A percentile compares a stretch with the other conserved stretches of the same genome.
Conservation (phyloP, 2,329 filamentous ascomycete species). For the Orbilia javanica region DNA sequence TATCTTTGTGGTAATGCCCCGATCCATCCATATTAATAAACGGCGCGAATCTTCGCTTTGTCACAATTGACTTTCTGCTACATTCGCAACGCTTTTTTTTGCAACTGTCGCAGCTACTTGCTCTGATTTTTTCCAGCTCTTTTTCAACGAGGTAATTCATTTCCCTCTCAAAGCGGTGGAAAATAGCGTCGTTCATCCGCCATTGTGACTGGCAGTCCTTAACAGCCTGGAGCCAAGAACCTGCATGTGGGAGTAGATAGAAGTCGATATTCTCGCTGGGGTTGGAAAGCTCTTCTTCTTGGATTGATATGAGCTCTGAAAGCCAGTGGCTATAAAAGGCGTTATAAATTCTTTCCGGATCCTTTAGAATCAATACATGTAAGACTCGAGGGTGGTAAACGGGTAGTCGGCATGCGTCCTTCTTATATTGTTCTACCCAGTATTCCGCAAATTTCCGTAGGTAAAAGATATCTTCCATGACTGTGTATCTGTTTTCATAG, state of each 20-base stretch:
- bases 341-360: neutral
- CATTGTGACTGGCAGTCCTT: neutral
- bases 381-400: neutral
- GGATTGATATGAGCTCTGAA: neutral
- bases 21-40: neutral
- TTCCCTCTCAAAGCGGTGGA: neutral
- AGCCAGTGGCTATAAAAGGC: neutral
- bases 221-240: neutral
- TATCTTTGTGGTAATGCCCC: neutral
- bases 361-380: neutral
- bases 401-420: neutral
- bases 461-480: neutral
- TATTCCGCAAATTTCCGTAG: neutral
- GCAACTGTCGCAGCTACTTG: neutral
- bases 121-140: neutral
- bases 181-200: neutral
- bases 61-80: neutral
- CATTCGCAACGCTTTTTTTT: neutral
- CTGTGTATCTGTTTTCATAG: neutral
- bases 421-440: neutral
- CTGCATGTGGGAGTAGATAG: neutral
- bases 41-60: neutral
- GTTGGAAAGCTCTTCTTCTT: neutral
- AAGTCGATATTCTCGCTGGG: neutral
- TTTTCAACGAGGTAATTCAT: neutral